Evolutionary conservation across 2,329 filamentous ascomycete species (phyloP).

Genomic region (Paecilomyces variotii): DNA sequence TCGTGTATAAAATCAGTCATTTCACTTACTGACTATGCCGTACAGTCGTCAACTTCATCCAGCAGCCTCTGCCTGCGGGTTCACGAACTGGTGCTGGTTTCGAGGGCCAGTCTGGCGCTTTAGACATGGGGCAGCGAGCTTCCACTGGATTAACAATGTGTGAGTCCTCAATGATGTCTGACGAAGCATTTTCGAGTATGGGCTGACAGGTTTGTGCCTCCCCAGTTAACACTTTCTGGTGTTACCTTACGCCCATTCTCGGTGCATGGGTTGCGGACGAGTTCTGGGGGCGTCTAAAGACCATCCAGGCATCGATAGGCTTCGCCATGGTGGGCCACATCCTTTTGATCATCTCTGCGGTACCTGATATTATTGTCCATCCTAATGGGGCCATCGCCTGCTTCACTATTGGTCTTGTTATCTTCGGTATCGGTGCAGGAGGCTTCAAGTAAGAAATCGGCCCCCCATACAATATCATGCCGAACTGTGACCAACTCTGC

Average conservation of each 20-base stretch:
- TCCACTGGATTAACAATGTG: constrained; percentile 45
- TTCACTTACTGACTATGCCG: background rate
- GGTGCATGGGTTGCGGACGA: constrained; percentile 61
- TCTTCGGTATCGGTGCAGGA: constrained; percentile 66
- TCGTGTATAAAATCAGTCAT: background rate
- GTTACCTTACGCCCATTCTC: constrained; percentile 53
- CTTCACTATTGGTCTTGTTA: constrained; percentile 56
- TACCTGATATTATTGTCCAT: constrained; percentile 55
- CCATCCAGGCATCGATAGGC: constrained; percentile 58
- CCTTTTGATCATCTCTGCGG: constrained; percentile 58
- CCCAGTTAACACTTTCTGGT: constrained; percentile 53
- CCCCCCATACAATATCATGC: constrained; percentile 20
- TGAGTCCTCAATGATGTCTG: constrained; percentile 48
- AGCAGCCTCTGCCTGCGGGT: constrained; percentile 21
- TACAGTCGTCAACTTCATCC: constrained; percentile 47
- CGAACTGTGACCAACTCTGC: background rate
- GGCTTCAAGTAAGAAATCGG: constrained; percentile 63
- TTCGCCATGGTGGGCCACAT: constrained; percentile 61
- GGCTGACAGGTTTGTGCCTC: background rate
- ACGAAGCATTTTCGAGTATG: background rate
- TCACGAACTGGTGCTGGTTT: constrained; percentile 20
- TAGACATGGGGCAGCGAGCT: constrained; percentile 36
- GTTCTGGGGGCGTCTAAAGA: constrained; percentile 61
- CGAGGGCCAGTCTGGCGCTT: constrained; percentile 28
- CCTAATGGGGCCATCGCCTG: constrained; percentile 51